Evolutionary conservation across 768 basidiomycete species (phyloP), one percentile per base, ranked within the genome.

Genomic region (Gautieria morchelliformis): DNA sequence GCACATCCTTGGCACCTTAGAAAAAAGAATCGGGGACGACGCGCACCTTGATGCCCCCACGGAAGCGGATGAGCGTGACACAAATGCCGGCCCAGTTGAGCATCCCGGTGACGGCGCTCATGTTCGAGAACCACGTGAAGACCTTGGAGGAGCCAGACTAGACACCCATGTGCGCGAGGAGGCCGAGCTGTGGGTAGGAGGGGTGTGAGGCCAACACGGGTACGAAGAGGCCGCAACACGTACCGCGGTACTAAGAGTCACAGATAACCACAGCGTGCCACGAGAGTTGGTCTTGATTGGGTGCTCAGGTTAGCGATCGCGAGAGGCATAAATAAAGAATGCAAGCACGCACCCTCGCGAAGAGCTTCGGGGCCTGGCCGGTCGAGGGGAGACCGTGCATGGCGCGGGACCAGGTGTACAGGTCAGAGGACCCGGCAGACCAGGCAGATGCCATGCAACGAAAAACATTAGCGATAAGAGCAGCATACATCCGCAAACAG

Each of bases 371-470:
- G 0, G 82, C 81, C 56, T 81, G 74, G 1, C 73, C 73, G 51
- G 75, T 70, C 44, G 78, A 68, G 2, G 82, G 79, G 49, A 83
- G 72, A 65, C 76, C 78, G 68, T 56, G 81, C 11, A 82, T 70
- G 35, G 70, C 68, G 33, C 74, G 68, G 37, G 77, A 77, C 22
- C 71, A 68, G 50, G 79, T 76, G 71, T 77, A 81, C 35, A 82
- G 63, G 67, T 78, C 78, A 55, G 75, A 75, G 52, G 73, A 72
- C 37, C 76, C 78, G n/a, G 80, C 75, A 8, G 80, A 82, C 73
- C 78, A 81, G 6, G 80, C 79, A 9, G 78, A 78, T 27, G 78
- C 74, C 42, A 82, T n/a, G n/a, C n/a, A n/a, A n/a, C n/a, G n/a
- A 44, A 80, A 68, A 27, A 5, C 73, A 57, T 74, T 68, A 74